A percentile compares a stretch with the other conserved stretches of the same genome.
phyloP scores from a whole-genome alignment of 768 basidiomycete species.

The Vararia minispora region DNA sequence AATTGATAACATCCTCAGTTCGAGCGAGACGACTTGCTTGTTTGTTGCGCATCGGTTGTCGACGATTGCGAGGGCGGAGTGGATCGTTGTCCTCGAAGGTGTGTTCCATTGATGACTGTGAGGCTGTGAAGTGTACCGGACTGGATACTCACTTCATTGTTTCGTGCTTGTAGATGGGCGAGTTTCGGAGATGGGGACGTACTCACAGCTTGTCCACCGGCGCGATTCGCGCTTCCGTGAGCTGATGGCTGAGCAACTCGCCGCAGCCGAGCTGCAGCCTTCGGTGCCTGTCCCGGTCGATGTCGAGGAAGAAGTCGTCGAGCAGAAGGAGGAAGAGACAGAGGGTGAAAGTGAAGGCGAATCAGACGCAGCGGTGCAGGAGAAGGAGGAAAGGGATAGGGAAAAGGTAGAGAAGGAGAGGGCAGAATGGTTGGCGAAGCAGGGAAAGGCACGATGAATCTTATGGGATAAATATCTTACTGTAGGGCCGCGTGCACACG shows the following conservation, averaged over 20 bases:
- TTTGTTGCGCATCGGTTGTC: conserved; percentile 87
- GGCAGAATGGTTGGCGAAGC: too few species aligned
- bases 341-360: background rate
- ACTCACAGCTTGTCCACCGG: conserved; percentile 54
- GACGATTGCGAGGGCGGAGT: conserved; percentile 82
- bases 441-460: too few species aligned
- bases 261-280: conserved; percentile 28
- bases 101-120: conserved; percentile 6
- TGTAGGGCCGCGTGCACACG: too few species aligned
- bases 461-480: too few species aligned
- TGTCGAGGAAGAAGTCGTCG: background rate
- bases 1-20: conserved; percentile 75
- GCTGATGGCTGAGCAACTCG: conserved; percentile 85
- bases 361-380: background rate
- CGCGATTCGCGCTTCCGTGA: conserved; percentile 67
- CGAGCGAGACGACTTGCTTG: conserved; percentile 73
- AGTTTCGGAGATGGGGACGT: conserved; percentile 76
- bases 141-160: background rate
- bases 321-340: background rate
- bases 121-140: background rate
- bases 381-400: background rate
- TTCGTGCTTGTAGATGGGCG: conserved; percentile 40
- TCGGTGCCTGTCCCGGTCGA: background rate
- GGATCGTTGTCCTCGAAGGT: conserved; percentile 87
- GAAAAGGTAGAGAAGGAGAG: too few species aligned